Conservation (phyloP, 257 asterid species). For the Mentha longifolia region DNA sequence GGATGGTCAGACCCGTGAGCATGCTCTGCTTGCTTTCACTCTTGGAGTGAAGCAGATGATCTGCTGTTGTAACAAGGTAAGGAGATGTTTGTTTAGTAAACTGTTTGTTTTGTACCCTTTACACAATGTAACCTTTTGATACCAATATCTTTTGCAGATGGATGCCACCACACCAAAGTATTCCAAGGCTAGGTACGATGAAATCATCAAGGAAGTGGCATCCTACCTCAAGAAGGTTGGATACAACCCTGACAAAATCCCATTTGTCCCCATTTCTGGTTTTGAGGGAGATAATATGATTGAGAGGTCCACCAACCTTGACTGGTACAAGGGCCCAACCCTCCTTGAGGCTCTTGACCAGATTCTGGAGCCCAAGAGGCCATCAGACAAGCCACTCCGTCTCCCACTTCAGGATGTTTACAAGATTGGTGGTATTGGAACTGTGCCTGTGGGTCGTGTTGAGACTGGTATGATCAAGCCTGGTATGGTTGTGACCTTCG, state of each 20-base stretch:
- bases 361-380: conserved; percentile 75
- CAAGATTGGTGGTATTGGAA: too few species aligned
- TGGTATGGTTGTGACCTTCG: too few species aligned
- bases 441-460: too few species aligned
- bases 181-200: conserved; percentile 77
- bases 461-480: too few species aligned
- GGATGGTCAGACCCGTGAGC: conserved; percentile 95
- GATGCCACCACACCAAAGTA: conserved; percentile 87
- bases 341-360: conserved; percentile 78
- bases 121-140: too few species aligned
- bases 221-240: conserved; percentile 88
- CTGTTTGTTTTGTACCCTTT: too few species aligned
- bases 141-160: conserved; percentile 45
- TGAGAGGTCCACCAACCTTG: conserved; percentile 78
- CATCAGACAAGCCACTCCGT: conserved; percentile 79
- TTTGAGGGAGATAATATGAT: conserved; percentile 44
- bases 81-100: too few species aligned
- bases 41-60: conserved; percentile 89
- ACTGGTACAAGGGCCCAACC: conserved; percentile 92
- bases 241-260: conserved; percentile 76
- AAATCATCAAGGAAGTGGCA: conserved; percentile 77
- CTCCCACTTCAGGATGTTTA: conserved; percentile 85
- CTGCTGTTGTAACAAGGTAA: conserved; percentile 81
- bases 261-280: conserved; percentile 72
- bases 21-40: conserved; percentile 81